Evolutionary conservation across 169 alveolate genomes (phyloP), one percentile per base, ranked within the genome.

Genomic region (Plasmodium coatneyi): DNA sequence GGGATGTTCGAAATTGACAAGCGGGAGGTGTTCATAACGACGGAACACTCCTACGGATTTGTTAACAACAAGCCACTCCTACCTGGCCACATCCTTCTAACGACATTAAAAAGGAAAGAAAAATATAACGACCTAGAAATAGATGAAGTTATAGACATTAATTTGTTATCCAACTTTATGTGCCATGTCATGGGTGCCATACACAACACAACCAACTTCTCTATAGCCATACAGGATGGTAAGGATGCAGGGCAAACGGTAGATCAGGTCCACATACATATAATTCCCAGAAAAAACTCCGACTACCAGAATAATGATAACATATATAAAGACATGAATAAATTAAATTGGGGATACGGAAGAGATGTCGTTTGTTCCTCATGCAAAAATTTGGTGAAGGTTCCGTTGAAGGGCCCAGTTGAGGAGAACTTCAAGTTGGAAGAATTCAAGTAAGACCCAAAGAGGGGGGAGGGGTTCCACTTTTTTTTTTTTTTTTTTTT

Each of bases 221-320:
- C 92, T 32, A 49, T 82, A 34, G 91, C 84, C 10, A 80, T 95
- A 22, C 97, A 98, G 96, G 98, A 98, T 92, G 99, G 99, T 14
- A 95, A 93, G 79, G 98, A 95, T 25, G 98, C 99, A 2, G 99
- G 99, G 0, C 98, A 97, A 95, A 97, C 98, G 5, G 97, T 98
- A n/a, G 97, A 97, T 0, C 99, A 98, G 84, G 96, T 97, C 19
- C 99, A 98, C 95, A 96, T 97, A 14, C 99, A 98, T 84, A 84
- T 98, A 52, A 96, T 98, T 46, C 99, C 99, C 4, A 91, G 98
- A 66, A 80, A 46, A 43, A 66, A 43, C 12, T 39, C 54, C n/a
- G 98, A 97, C 70, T 92, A 96, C 30, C 74, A 89, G 78, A 87
- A 92, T 46, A 97, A 97, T 41, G 98, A 97, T 54, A 96, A 97